Percentiles rank a stretch among this genome's conserved stretches.
phyloP scores from a whole-genome alignment of 495 filamentous ascomycete genomes.

The Xylaria cubensis region DNA sequence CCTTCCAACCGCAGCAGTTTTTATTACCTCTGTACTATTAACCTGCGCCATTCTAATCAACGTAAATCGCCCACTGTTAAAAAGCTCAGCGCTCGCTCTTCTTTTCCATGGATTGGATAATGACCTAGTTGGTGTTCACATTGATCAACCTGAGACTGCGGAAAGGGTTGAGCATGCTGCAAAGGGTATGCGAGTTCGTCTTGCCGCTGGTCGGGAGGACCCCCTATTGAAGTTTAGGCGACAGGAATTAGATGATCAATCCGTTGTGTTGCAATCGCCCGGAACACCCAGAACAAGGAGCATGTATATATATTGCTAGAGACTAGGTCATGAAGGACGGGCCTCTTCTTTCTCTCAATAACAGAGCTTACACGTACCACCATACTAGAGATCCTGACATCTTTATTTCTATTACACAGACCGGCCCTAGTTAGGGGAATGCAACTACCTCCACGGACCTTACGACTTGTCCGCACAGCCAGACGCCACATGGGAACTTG shows the following conservation, averaged over 20 bases:
- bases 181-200: constrained; percentile 3
- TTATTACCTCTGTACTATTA: constrained; percentile 3
- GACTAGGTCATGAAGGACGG: too few species aligned
- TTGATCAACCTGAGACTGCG: constrained; percentile 3
- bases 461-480: too few species aligned
- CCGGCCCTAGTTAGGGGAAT: too few species aligned
- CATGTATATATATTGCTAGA: too few species aligned
- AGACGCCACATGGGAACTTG: too few species aligned
- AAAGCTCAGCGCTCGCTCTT: constrained; percentile 14
- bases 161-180: neutral
- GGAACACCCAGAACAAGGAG: too few species aligned
- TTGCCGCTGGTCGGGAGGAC: neutral
- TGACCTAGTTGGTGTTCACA: neutral
- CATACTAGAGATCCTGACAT: too few species aligned
- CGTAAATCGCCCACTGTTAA: neutral
- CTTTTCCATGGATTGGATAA: constrained; percentile 9
- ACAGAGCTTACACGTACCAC: too few species aligned
- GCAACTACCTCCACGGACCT: too few species aligned
- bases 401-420: too few species aligned
- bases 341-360: too few species aligned
- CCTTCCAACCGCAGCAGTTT: neutral
- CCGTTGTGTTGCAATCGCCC: too few species aligned
- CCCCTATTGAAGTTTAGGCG: constrained; percentile 8
- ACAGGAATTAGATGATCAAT: neutral
- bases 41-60: neutral